Percentiles rank a stretch among this genome's conserved stretches.
Conservation (phyloP, 2,329 filamentous ascomycete genomes). For the Neurospora sp. region DNA sequence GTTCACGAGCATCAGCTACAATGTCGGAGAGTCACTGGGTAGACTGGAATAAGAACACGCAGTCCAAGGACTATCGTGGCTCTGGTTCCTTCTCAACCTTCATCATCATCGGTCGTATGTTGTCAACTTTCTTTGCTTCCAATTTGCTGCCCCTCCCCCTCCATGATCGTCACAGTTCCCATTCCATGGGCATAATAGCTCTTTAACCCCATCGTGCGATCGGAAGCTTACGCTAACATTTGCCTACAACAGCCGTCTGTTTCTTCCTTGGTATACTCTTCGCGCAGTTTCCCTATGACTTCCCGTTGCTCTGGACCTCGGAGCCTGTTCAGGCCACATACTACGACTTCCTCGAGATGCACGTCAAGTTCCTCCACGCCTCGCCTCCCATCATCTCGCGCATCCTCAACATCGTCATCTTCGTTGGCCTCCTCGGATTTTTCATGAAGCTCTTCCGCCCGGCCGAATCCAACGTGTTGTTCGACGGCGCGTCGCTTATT, state of each 20-base stretch:
- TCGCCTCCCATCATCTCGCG: constrained; percentile 86
- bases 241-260: constrained; percentile 57
- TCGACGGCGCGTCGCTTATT: constrained; percentile 73
- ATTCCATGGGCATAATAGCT: constrained; percentile 2
- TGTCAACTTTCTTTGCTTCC: constrained; percentile 4
- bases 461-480: constrained; percentile 88
- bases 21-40: constrained; percentile 14
- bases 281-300: constrained; percentile 92
- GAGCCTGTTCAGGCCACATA: constrained; percentile 55
- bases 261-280: constrained; percentile 99
- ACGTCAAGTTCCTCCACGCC: constrained; percentile 84
- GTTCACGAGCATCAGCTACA: background rate
- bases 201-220: background rate
- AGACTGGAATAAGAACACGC: constrained; percentile 40
- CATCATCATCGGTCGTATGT: constrained; percentile 89
- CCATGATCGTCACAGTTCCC: constrained; percentile 6
- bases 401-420: constrained; percentile 88
- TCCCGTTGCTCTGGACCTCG: constrained; percentile 73
- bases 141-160: constrained; percentile 8
- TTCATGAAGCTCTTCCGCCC: constrained; percentile 92
- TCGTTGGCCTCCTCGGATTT: constrained; percentile 78
- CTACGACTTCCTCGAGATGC: constrained; percentile 77
- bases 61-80: constrained; percentile 47
- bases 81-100: constrained; percentile 83
- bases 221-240: constrained; percentile 1